A percentile compares a stretch with the other conserved stretches of the same genome.
These are phyloP conservation scores for Arabidopsis arenosa DNA, from an alignment of 345 rosid genomes.

Conservation along the genomic window DNA sequence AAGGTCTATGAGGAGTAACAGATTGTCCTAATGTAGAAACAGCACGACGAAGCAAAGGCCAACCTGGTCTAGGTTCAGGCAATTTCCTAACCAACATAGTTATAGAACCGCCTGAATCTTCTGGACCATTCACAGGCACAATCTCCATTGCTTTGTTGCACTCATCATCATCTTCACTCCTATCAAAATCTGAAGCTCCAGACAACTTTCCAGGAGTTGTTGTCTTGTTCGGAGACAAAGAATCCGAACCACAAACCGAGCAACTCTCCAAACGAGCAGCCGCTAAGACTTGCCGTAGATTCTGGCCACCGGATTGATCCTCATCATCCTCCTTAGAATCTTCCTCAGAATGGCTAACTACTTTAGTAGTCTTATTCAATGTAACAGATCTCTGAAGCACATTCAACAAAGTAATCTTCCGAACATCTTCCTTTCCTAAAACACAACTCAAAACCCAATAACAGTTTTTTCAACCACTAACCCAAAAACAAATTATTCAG, in stretches of 20 bases:
- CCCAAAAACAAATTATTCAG: background rate
- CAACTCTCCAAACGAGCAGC: conserved; percentile 55
- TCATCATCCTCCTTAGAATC: conserved; percentile 31
- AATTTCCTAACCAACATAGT: conserved; percentile 52
- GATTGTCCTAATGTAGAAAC: conserved; percentile 43
- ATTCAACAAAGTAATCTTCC: conserved; percentile 55
- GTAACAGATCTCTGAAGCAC: conserved; percentile 64
- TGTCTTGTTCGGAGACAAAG: conserved; percentile 37
- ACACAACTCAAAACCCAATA: background rate
- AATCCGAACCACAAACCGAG: conserved; percentile 61
- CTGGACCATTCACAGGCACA: conserved; percentile 54
- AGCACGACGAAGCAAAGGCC: conserved; percentile 80
- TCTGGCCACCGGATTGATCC: conserved; percentile 40
- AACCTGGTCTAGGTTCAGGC: conserved; percentile 75
- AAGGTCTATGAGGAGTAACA: conserved; percentile 44
- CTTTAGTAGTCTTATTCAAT: conserved; percentile 55
- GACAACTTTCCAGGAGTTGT: conserved; percentile 17
- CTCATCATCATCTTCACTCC: conserved; percentile 34
- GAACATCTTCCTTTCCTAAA: conserved; percentile 58
- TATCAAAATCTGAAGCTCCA: conserved; percentile 10
- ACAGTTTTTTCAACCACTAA: background rate
- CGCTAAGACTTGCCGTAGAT: conserved; percentile 52
- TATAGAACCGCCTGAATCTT: conserved; percentile 50
- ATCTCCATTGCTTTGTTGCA: conserved; percentile 59
- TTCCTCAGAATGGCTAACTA: conserved; percentile 43